Percentiles rank a stretch among this genome's conserved stretches.
phyloP scores from a whole-genome alignment of 805 yeast species.

The Kodamaea neixiangensis region DNA sequence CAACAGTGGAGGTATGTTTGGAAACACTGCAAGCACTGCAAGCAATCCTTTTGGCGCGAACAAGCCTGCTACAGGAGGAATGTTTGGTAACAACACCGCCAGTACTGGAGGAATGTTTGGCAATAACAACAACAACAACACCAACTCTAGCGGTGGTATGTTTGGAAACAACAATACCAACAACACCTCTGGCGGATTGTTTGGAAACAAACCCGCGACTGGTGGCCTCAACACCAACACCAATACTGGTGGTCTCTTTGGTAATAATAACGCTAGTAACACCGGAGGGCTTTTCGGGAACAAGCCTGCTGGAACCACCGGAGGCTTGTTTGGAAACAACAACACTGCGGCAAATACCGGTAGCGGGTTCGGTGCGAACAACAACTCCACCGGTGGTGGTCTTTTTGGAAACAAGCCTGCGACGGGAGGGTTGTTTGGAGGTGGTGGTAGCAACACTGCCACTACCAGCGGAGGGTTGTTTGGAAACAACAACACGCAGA shows the following conservation, averaged over 20 bases:
- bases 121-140: constrained; percentile 8
- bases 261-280: constrained; percentile 21
- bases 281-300: constrained; percentile 49
- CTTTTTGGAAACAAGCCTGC: constrained; percentile 19
- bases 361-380: not conserved
- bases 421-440: constrained; percentile 30
- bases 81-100: not conserved
- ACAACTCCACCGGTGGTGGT: constrained; percentile 11
- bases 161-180: constrained; percentile 41
- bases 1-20: constrained; percentile 9
- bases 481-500: constrained; percentile 18
- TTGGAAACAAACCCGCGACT: constrained; percentile 31
- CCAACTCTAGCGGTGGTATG: constrained; percentile 35
- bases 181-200: constrained; percentile 19
- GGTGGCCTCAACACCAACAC: constrained; percentile 23
- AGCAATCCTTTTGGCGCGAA: constrained; percentile 39
- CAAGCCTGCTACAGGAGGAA: constrained; percentile 24
- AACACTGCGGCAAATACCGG: not conserved
- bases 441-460: constrained; percentile 9
- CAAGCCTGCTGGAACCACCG: constrained; percentile 11
- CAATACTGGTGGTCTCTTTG: constrained; percentile 24
- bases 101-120: constrained; percentile 1
- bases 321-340: constrained; percentile 26
- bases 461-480: constrained; percentile 12
- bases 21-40: constrained; percentile 8